A percentile compares a stretch with the other conserved stretches of the same genome.
Conservation (phyloP, 1,284 basidiomycete species). For the Stereum hirsutum region DNA sequence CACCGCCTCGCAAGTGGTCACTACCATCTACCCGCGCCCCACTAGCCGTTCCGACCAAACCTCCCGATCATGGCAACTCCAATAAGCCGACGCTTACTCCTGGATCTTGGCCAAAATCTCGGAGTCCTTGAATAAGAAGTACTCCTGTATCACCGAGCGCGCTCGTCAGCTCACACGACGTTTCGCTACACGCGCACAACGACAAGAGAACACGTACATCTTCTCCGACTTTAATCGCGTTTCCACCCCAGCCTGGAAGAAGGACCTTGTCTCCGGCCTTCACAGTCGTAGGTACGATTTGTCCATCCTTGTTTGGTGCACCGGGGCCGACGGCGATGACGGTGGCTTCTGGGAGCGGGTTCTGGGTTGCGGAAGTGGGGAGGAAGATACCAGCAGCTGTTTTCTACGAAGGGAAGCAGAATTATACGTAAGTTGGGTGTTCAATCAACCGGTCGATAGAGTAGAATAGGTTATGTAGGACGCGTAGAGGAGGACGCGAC, state of each 20-base stretch:
- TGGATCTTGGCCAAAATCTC: conserved; percentile 97
- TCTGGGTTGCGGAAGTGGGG: conserved; percentile 77
- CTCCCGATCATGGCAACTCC: too few species aligned
- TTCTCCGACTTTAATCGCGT: conserved; percentile 93
- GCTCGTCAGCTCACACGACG: neutral
- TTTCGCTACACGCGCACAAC: neutral
- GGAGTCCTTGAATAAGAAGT: conserved; percentile 89
- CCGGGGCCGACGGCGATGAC: conserved; percentile 96
- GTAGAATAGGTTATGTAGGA: neutral
- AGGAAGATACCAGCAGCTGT: conserved; percentile 92
- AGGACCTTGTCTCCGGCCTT: conserved; percentile 90
- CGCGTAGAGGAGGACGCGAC: neutral
- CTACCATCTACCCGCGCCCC: too few species aligned
- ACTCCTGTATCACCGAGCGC: conserved; percentile 57
- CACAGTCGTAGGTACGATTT: conserved; percentile 71
- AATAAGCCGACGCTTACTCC: conserved; percentile 50
- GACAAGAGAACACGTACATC: conserved; percentile 53
- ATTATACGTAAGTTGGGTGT: too few species aligned
- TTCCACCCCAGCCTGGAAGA: conserved; percentile 94
- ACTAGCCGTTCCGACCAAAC: too few species aligned
- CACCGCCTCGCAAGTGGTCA: too few species aligned
- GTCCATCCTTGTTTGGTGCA: conserved; percentile 80
- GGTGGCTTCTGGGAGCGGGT: conserved; percentile 90
- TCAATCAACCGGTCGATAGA: neutral
- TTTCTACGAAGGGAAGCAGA: conserved; percentile 51